phyloP scores from a whole-genome alignment of 495 filamentous ascomycete genomes.

The Aspergillus taichungensis region DNA sequence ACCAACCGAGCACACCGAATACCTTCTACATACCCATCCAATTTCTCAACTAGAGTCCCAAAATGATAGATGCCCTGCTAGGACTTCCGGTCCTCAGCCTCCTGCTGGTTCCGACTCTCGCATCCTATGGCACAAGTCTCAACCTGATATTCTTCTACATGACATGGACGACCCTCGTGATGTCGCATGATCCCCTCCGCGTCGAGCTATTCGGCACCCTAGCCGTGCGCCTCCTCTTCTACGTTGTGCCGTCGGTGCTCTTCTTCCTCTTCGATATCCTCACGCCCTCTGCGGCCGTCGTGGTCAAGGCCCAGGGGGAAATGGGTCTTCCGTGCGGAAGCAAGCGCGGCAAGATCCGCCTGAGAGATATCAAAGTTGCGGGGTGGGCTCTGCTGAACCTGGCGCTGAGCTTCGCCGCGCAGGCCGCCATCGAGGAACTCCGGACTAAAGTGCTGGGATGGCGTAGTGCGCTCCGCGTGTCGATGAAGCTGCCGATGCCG shows the following conservation, averaged over 20 bases:
- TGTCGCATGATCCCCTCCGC: constrained; percentile 64
- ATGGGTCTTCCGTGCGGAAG: constrained; percentile 52
- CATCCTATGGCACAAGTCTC: constrained; percentile 63
- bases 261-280: constrained; percentile 68
- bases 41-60: neutral
- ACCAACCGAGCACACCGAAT: too few relatives aligned
- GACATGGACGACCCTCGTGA: constrained; percentile 78
- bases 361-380: constrained; percentile 29
- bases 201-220: constrained; percentile 67
- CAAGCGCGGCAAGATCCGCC: constrained; percentile 28
- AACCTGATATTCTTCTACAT: constrained; percentile 86
- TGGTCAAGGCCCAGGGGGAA: constrained; percentile 62
- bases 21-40: neutral
- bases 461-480: constrained; percentile 49
- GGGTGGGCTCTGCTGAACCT: constrained; percentile 61
- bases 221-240: constrained; percentile 61
- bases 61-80: constrained; percentile 51
- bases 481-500: constrained; percentile 51
- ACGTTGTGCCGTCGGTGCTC: constrained; percentile 59
- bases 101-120: constrained; percentile 48
- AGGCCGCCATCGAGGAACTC: constrained; percentile 49
- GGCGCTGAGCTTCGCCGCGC: constrained; percentile 43
- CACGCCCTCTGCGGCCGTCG: constrained; percentile 54
- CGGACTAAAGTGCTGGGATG: constrained; percentile 41
- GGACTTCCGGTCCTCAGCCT: constrained; percentile 62